Conservation (phyloP, 441 rosid species). For the Bruguiera hainesii region DNA sequence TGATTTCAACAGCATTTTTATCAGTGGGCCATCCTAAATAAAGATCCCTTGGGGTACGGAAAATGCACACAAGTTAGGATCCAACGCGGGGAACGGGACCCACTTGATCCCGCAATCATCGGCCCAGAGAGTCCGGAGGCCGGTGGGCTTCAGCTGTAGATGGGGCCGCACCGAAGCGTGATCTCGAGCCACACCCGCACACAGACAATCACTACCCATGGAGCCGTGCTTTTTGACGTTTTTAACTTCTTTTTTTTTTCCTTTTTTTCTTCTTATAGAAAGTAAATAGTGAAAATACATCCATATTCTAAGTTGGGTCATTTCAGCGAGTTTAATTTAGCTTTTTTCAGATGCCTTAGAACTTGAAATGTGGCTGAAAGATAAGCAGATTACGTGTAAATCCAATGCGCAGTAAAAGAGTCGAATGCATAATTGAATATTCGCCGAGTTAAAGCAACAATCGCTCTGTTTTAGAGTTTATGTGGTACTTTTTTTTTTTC, state of each 20-base stretch:
- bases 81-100: conserved; percentile 45
- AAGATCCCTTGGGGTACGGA: conserved; percentile 19
- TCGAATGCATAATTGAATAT: no score
- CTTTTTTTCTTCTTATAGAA: neutral
- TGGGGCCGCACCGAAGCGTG: conserved; percentile 23
- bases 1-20: conserved; percentile 18
- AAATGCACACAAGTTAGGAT: conserved; percentile 23
- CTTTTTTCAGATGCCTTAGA: no score
- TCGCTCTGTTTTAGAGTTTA: no score
- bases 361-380: no score
- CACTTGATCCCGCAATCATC: conserved; percentile 49
- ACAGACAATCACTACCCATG: conserved; percentile 29
- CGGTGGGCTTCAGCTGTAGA: conserved; percentile 31
- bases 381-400: no score
- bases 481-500: no score
- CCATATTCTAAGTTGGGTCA: conserved; percentile 17
- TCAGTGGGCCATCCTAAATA: neutral
- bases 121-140: conserved; percentile 31
- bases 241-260: neutral
- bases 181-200: conserved; percentile 56
- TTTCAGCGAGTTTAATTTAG: conserved; percentile 13
- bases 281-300: conserved; percentile 15
- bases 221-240: conserved; percentile 2
- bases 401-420: no score
- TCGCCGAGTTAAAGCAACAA: no score